Evolutionary conservation across 257 asterid genomes (phyloP).

Genomic region (Plantago ovata): DNA sequence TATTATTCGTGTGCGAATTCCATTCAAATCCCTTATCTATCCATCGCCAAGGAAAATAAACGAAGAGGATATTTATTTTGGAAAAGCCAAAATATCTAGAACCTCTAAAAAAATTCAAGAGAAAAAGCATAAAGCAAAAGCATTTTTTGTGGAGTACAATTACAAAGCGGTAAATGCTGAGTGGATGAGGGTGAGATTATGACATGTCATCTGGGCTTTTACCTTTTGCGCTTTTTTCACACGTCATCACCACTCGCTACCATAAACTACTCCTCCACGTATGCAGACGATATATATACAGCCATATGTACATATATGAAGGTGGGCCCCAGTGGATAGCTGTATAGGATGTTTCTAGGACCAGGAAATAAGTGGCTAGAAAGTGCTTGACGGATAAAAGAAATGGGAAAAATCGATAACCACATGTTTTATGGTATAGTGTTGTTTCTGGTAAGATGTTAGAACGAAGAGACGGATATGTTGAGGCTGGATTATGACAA

Average conservation of each 20-base stretch:
- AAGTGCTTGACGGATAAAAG: constrained; percentile 13
- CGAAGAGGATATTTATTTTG: constrained; percentile 11
- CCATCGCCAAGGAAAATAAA: too few relatives aligned
- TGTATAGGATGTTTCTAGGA: background rate
- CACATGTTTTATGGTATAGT: background rate
- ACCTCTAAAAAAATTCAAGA: constrained; percentile 26
- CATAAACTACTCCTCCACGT: too few relatives aligned
- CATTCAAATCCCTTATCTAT: too few relatives aligned
- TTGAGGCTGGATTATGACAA: background rate
- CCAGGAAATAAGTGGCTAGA: constrained; percentile 23
- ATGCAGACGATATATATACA: too few relatives aligned
- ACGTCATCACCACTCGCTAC: constrained; percentile 54
- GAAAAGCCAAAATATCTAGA: constrained; percentile 31
- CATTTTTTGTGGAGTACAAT: constrained; percentile 29
- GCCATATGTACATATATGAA: too few relatives aligned
- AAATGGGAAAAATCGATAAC: background rate
- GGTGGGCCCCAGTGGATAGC: constrained; percentile 20
- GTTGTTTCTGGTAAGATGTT: background rate
- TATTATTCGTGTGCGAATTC: too few relatives aligned
- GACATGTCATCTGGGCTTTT: constrained; percentile 21
- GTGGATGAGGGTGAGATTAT: constrained; percentile 26
- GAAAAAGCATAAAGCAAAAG: constrained; percentile 9
- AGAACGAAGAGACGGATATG: background rate
- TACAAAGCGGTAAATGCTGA: constrained; percentile 12
- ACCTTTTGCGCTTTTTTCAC: constrained; percentile 51